Conservation (phyloP, 169 alveolate species). For the Neospora caninum region DNA sequence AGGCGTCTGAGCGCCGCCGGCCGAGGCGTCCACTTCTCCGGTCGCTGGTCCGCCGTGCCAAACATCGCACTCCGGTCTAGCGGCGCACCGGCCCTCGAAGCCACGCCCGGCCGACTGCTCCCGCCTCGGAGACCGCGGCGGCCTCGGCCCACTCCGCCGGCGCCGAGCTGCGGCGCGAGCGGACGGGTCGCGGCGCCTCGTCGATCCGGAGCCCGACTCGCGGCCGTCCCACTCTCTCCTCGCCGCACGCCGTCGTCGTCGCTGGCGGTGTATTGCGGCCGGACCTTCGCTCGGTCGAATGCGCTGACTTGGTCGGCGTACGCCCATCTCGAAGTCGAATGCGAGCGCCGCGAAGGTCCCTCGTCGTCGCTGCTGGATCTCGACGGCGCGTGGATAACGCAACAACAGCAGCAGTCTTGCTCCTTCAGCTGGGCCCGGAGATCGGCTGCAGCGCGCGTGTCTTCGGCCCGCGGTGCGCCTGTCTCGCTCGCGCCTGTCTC, state of each 20-base stretch:
- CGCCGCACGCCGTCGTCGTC: neutral
- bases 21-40: conserved; percentile 24
- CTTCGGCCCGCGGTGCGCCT: neutral
- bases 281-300: neutral
- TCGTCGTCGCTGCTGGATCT: conserved; percentile 23
- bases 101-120: neutral
- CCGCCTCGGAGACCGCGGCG: neutral
- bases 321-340: neutral
- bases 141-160: neutral
- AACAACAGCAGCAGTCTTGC: conserved; percentile 34
- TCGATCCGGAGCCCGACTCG: neutral
- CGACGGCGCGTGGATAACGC: conserved; percentile 24
- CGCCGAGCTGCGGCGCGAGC: neutral
- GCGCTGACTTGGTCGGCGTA: neutral
- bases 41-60: conserved; percentile 27
- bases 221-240: neutral
- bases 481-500: neutral
- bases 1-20: neutral
- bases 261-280: neutral
- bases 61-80: neutral
- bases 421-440: neutral
- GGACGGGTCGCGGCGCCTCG: neutral
- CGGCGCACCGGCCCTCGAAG: neutral
- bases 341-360: neutral
- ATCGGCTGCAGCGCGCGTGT: neutral